These are phyloP conservation scores for Magnusiomyces tetraspermus DNA, from an alignment of 1,139 yeast species.

Conservation along the genomic window DNA sequence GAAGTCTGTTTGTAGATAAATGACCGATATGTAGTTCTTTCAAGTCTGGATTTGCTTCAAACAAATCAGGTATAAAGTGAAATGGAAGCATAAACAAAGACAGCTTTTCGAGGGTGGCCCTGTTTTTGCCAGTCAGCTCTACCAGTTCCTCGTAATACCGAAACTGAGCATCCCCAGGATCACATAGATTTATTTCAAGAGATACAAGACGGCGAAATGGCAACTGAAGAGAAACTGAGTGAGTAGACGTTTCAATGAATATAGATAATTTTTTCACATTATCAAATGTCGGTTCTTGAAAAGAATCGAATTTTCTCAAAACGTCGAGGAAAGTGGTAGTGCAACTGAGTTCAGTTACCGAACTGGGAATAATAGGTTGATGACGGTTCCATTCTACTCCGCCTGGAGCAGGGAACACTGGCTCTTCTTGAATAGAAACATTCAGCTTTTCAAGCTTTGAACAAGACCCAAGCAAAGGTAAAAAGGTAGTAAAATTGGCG, in stretches of 20 bases:
- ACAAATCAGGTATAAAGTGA: neutral
- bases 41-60: neutral
- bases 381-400: neutral
- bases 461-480: neutral
- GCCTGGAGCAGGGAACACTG: neutral
- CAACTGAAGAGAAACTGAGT: neutral
- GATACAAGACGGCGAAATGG: neutral
- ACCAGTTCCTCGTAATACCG: neutral
- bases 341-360: neutral
- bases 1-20: neutral
- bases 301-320: neutral
- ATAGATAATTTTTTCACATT: neutral
- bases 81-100: neutral
- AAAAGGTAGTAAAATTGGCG: neutral
- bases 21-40: constrained; percentile 2
- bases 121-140: neutral
- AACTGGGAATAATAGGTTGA: neutral
- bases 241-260: neutral
- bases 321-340: neutral
- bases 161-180: neutral
- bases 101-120: neutral
- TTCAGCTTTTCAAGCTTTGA: neutral
- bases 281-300: neutral
- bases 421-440: neutral
- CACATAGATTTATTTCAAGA: neutral